A percentile compares a stretch with the other conserved stretches of the same genome.
phyloP scores from a whole-genome alignment of 192 early-diverging fungal genomes.

The Thoreauomyces humboldtii region DNA sequence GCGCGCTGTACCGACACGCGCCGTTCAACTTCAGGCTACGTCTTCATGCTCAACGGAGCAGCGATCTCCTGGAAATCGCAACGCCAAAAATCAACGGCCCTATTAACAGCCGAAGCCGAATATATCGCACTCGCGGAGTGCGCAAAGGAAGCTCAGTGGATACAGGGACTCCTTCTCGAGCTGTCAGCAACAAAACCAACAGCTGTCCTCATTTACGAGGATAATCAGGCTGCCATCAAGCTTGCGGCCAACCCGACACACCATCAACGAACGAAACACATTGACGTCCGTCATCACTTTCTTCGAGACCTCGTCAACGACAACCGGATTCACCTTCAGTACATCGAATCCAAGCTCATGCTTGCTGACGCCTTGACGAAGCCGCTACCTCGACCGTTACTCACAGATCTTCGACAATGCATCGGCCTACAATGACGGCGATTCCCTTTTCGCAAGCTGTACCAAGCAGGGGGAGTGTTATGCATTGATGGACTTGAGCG shows the following conservation, averaged over 20 bases:
- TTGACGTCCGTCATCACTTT: slow-evolving; percentile 34
- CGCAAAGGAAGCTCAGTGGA: slow-evolving; percentile 16
- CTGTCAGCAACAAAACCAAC: neutral
- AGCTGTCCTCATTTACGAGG: neutral
- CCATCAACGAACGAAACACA: slow-evolving; percentile 38
- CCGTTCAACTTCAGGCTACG: neutral
- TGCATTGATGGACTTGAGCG: no score
- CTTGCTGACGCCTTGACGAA: slow-evolving; percentile 2
- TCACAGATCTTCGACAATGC: neutral
- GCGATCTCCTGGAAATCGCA: slow-evolving; percentile 13
- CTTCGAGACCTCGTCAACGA: slow-evolving; percentile 30
- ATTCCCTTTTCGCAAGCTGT: no score
- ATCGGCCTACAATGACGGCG: neutral
- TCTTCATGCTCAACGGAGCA: neutral
- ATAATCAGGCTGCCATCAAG: slow-evolving; percentile 19
- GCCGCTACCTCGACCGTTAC: neutral
- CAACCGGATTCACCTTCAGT: slow-evolving; percentile 8
- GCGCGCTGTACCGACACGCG: neutral
- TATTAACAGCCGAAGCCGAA: slow-evolving; percentile 28
- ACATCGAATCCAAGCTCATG: slow-evolving; percentile 5
- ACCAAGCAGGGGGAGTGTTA: no score
- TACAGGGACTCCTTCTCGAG: neutral
- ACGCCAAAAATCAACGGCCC: neutral
- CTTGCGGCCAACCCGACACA: slow-evolving; percentile 24
- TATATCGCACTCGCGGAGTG: slow-evolving; percentile 11